phyloP scores from a whole-genome alignment of 768 basidiomycete genomes.

The Lactarius akahatsu region DNA sequence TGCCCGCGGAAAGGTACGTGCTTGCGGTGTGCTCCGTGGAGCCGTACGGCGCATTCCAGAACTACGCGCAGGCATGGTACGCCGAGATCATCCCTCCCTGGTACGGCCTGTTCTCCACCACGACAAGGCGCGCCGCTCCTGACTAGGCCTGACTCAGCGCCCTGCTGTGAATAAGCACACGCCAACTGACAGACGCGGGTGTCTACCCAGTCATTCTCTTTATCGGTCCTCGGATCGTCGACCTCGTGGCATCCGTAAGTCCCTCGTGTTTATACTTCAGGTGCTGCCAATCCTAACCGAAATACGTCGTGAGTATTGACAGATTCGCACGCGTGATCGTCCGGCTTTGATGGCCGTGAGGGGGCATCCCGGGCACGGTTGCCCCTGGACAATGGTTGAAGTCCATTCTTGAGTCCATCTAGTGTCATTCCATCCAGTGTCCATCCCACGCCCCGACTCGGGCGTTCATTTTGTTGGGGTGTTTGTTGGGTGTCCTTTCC shows the following conservation, averaged over 20 bases:
- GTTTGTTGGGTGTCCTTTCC: not conserved
- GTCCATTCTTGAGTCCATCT: not conserved
- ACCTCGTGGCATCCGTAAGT: slow-evolving; percentile 33
- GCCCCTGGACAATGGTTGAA: not conserved
- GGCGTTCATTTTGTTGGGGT: too few relatives aligned
- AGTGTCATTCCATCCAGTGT: too few relatives aligned
- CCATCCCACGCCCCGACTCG: too few relatives aligned
- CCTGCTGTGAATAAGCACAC: not conserved
- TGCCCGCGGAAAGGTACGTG: slow-evolving; percentile 79
- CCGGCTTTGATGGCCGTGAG: not conserved
- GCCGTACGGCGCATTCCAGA: slow-evolving; percentile 62
- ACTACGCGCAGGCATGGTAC: slow-evolving; percentile 83
- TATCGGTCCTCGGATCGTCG: slow-evolving; percentile 48
- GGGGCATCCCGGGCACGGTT: not conserved
- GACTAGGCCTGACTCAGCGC: slow-evolving; percentile 29
- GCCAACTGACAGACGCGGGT: not conserved
- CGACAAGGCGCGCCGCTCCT: slow-evolving; percentile 56
- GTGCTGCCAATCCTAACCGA: slow-evolving; percentile 66
- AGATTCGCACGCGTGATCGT: slow-evolving; percentile 43
- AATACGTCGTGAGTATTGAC: slow-evolving; percentile 64
- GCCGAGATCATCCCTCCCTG: slow-evolving; percentile 85
- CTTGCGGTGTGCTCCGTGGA: slow-evolving; percentile 44
- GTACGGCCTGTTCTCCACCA: slow-evolving; percentile 86
- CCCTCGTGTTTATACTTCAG: slow-evolving; percentile 72
- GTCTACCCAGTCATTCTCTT: slow-evolving; percentile 71